phyloP scores from a whole-genome alignment of 768 basidiomycete genomes.

The Kwoniella bestiolae region DNA sequence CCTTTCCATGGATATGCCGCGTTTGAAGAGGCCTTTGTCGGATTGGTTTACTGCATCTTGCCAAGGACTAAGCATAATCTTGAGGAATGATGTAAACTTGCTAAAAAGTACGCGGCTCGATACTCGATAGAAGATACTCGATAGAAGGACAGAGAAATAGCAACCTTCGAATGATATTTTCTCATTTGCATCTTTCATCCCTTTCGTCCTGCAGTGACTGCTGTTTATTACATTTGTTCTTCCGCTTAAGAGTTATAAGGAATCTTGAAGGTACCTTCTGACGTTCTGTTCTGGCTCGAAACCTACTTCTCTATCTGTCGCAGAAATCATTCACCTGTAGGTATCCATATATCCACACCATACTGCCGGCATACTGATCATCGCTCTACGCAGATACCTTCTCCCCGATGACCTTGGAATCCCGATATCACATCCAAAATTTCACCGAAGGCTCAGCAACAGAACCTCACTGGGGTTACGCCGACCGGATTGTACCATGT shows the following conservation, averaged over 20 bases:
- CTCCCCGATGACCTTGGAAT: constrained; percentile 14
- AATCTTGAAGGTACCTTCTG: background rate
- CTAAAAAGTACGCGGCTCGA: no score
- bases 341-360: no score
- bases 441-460: constrained; percentile 14
- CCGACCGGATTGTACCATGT: constrained; percentile 34
- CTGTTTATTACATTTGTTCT: no score
- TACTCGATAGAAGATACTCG: no score
- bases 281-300: background rate
- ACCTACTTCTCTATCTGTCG: background rate
- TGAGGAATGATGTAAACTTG: background rate
- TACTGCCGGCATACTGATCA: no score
- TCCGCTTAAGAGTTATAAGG: no score
- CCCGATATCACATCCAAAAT: constrained; percentile 35
- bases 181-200: background rate
- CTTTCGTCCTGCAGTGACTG: background rate
- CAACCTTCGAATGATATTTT: no score
- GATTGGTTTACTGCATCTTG: constrained; percentile 7
- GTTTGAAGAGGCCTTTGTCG: constrained; percentile 15
- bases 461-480: constrained; percentile 42
- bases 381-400: background rate
- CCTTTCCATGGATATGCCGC: constrained; percentile 9
- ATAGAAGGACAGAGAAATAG: no score
- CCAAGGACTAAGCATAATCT: background rate
- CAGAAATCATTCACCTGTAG: no score